phyloP scores from a whole-genome alignment of 768 basidiomycete genomes.

The Auriscalpium microsporum region DNA sequence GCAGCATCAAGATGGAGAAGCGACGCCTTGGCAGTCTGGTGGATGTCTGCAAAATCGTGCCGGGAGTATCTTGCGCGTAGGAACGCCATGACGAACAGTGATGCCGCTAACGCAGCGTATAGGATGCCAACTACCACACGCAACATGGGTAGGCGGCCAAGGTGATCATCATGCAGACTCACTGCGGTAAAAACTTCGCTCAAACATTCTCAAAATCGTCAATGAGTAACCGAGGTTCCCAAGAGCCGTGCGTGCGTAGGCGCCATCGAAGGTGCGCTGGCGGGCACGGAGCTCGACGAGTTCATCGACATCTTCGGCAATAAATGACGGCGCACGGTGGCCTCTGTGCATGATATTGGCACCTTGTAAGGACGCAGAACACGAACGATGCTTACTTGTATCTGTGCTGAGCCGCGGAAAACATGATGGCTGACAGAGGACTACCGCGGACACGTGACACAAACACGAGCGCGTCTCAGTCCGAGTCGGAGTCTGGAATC shows the following conservation, averaged over 20 bases:
- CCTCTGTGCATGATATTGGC: constrained; percentile 16
- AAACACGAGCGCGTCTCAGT: too few species aligned
- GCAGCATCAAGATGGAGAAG: constrained; percentile 27
- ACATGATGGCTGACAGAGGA: too few species aligned
- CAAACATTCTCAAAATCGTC: constrained; percentile 73
- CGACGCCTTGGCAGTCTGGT: background rate
- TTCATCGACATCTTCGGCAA: constrained; percentile 26
- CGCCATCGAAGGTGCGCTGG: constrained; percentile 76
- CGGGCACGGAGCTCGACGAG: constrained; percentile 67
- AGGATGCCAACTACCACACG: constrained; percentile 43
- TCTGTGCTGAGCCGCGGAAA: too few species aligned
- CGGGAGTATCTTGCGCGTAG: constrained; percentile 55
- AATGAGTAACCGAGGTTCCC: constrained; percentile 67
- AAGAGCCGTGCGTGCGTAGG: constrained; percentile 70
- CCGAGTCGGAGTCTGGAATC: too few species aligned
- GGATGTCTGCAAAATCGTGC: constrained; percentile 67
- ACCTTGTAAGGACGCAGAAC: too few species aligned
- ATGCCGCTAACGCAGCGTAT: constrained; percentile 51
- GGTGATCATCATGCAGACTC: constrained; percentile 20
- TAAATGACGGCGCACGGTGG: constrained; percentile 25
- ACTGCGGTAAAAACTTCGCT: constrained; percentile 66
- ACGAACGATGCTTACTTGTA: too few species aligned
- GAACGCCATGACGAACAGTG: constrained; percentile 52
- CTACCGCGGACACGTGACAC: too few species aligned
- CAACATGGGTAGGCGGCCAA: background rate